Evolutionary conservation across 2,329 filamentous ascomycete genomes (phyloP).

Genomic region (Penicillium sp.): DNA sequence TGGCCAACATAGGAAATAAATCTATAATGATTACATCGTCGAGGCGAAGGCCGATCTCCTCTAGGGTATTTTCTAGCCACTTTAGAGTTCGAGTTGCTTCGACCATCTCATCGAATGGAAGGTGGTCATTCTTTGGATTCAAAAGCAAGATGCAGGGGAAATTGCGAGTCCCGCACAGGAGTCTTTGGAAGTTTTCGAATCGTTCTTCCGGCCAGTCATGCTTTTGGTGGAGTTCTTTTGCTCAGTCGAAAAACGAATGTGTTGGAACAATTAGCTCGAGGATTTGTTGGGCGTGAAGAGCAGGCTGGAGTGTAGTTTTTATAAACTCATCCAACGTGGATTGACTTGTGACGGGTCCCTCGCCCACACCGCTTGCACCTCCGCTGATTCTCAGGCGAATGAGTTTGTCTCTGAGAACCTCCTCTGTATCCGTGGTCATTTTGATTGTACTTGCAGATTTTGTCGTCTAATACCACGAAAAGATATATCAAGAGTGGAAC

Average conservation of each 20-base stretch:
- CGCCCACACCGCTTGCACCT: background rate
- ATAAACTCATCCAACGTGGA: background rate
- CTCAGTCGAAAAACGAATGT: background rate
- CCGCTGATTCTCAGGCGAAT: background rate
- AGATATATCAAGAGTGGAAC: background rate
- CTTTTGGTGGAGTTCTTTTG: background rate
- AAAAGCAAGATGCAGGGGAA: background rate
- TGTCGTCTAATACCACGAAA: background rate
- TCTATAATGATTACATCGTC: constrained; percentile 1
- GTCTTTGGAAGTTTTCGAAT: background rate
- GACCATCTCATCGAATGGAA: background rate
- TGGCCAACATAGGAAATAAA: background rate
- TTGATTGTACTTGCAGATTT: background rate
- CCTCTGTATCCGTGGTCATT: background rate
- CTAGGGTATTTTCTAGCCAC: background rate
- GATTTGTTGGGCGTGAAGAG: background rate
- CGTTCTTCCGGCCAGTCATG: background rate
- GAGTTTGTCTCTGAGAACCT: background rate
- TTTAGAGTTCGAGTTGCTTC: background rate
- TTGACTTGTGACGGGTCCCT: background rate
- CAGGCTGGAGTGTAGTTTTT: background rate
- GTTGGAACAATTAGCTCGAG: background rate
- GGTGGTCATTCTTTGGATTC: background rate
- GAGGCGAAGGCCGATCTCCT: background rate
- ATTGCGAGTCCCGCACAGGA: background rate